Percentiles rank a stretch among this genome's conserved stretches.
These are phyloP conservation scores for Dendrobium officinale DNA, from an alignment of 106 monocot species.

Conservation along the genomic window DNA sequence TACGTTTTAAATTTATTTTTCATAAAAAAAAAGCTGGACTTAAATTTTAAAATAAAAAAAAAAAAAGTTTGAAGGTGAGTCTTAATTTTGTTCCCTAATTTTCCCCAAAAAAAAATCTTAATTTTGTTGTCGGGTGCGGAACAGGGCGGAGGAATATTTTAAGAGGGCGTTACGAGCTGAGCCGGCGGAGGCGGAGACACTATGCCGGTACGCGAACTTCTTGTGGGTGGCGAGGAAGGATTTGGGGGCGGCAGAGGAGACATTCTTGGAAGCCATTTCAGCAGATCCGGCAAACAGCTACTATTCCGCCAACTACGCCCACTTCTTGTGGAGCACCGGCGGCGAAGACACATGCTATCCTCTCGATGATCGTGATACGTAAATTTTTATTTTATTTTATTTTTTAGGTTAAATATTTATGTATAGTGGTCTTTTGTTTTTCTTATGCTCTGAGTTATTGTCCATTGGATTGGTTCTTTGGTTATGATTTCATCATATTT, in stretches of 20 bases:
- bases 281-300: constrained; percentile 60
- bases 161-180: constrained; percentile 42
- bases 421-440: too few relatives aligned
- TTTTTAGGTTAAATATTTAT: not conserved
- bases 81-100: too few relatives aligned
- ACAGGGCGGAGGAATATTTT: constrained; percentile 80
- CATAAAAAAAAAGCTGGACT: too few relatives aligned
- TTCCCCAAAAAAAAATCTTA: too few relatives aligned
- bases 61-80: too few relatives aligned
- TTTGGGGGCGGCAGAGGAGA: constrained; percentile 64
- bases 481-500: too few relatives aligned
- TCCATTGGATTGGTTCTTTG: too few relatives aligned
- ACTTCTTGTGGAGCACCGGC: constrained; percentile 91
- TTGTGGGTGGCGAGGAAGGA: constrained; percentile 75
- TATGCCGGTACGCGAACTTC: constrained; percentile 68
- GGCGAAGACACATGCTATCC: constrained; percentile 89
- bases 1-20: too few relatives aligned
- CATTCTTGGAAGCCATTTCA: constrained; percentile 60
- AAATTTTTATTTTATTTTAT: not conserved
- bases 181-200: constrained; percentile 64
- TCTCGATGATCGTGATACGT: constrained; percentile 17
- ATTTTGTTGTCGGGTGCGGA: not conserved
- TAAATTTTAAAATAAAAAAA: too few relatives aligned
- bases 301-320: constrained; percentile 68
- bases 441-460: too few relatives aligned